Evolutionary conservation across 306 rosid species (phyloP).

Genomic region (Casuarina glauca): DNA sequence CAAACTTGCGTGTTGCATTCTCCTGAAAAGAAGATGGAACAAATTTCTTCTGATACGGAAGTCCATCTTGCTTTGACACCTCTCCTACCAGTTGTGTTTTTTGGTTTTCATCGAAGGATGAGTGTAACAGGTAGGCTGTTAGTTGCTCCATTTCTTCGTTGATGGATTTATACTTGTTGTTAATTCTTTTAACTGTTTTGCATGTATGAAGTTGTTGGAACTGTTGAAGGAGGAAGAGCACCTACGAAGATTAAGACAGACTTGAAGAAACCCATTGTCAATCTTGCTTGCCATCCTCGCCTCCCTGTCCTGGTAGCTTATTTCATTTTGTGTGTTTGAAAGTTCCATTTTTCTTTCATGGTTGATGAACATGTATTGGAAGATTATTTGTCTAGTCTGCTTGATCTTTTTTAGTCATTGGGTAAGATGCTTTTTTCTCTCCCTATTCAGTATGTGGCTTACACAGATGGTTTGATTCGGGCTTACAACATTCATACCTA

Average conservation of each 20-base stretch:
- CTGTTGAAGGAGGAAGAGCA: slow-evolving; percentile 92
- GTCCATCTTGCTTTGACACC: slow-evolving; percentile 98
- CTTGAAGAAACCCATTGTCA: slow-evolving; percentile 92
- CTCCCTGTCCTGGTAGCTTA: slow-evolving; percentile 77
- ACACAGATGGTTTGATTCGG: slow-evolving; percentile 93
- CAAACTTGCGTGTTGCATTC: slow-evolving; percentile 96
- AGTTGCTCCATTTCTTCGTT: slow-evolving; percentile 18
- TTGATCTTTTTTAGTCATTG: slow-evolving; percentile 19
- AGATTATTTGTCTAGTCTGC: slow-evolving; percentile 13
- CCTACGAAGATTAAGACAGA: slow-evolving; percentile 98
- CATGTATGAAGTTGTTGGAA: slow-evolving; percentile 86
- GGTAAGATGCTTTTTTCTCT: slow-evolving; percentile 25
- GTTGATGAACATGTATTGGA: slow-evolving; percentile 23
- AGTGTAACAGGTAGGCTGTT: slow-evolving; percentile 80
- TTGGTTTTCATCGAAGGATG: slow-evolving; percentile 90
- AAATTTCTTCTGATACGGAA: slow-evolving; percentile 75
- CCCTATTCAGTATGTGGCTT: slow-evolving; percentile 79
- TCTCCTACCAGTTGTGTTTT: slow-evolving; percentile 81
- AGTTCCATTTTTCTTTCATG: slow-evolving; percentile 17
- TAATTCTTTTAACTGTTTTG: slow-evolving; percentile 35
- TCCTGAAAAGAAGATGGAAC: slow-evolving; percentile 86
- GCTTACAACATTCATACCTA: slow-evolving; percentile 92
- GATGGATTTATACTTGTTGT: background rate
- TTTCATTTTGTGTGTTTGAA: background rate
- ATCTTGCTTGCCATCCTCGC: slow-evolving; percentile 99